A percentile compares a stretch with the other conserved stretches of the same genome.
These are phyloP conservation scores for Hansfordia pulvinata DNA, from an alignment of 2,329 filamentous ascomycete species.

Conservation along the genomic window DNA sequence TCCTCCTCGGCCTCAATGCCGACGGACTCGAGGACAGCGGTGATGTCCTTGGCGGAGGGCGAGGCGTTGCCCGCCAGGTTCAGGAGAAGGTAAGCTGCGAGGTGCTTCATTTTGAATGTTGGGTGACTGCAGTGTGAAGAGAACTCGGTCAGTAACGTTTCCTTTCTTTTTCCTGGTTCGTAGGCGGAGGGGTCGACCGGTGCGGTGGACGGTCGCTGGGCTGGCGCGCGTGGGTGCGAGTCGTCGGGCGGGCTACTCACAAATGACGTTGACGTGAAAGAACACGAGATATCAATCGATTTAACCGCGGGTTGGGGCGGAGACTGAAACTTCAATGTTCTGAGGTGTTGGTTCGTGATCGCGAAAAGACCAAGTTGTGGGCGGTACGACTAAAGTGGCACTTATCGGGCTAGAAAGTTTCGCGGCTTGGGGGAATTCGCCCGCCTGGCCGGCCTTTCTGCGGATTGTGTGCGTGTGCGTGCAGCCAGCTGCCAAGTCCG, in stretches of 20 bases:
- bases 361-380: too few relatives aligned
- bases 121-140: conserved; percentile 18
- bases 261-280: too few relatives aligned
- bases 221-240: too few relatives aligned
- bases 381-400: too few relatives aligned
- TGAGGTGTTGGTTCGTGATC: conserved; percentile 30
- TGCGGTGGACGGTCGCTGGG: too few relatives aligned
- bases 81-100: conserved; percentile 98
- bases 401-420: conserved; percentile 14
- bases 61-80: conserved; percentile 82
- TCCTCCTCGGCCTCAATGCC: conserved; percentile 88
- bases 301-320: conserved; percentile 95
- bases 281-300: conserved; percentile 98
- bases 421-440: too few relatives aligned
- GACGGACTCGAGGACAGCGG: conserved; percentile 78
- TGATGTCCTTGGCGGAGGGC: conserved; percentile 78
- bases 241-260: conserved; percentile 17
- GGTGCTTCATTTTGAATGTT: conserved; percentile 98
- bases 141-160: conserved; percentile 7
- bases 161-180: conserved; percentile 2
- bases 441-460: too few relatives aligned
- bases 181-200: conserved; percentile 1
- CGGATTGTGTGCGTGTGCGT: too few relatives aligned
- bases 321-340: conserved; percentile 99
- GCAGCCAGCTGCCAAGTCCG: too few relatives aligned